Evolutionary conservation across 1,139 yeast genomes (phyloP).

Genomic region (Schizosaccharomyces versatilis): DNA sequence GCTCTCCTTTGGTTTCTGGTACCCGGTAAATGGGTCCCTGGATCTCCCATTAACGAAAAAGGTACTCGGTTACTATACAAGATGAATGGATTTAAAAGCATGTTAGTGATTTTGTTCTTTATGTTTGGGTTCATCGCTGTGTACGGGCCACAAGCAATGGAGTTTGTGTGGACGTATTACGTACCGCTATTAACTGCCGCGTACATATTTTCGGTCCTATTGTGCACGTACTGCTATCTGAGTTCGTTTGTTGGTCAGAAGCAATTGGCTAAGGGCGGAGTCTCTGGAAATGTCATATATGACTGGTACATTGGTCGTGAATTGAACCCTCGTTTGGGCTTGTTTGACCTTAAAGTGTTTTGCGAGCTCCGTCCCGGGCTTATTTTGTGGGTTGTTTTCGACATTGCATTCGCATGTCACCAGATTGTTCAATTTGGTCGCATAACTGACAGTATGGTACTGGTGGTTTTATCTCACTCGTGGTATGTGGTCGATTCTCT

Average conservation of each 20-base stretch:
- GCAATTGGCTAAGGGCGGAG: conserved; percentile 68
- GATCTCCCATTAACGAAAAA: conserved; percentile 45
- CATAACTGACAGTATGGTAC: conserved; percentile 47
- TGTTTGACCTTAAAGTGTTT: conserved; percentile 69
- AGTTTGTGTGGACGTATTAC: conserved; percentile 47
- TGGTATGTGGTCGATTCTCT: conserved; percentile 83
- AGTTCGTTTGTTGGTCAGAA: conserved; percentile 42
- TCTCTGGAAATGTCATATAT: conserved; percentile 49
- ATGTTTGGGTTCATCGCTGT: conserved; percentile 13
- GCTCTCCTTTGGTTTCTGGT: conserved; percentile 40
- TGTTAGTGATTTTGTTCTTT: conserved; percentile 10
- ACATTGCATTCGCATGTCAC: conserved; percentile 58
- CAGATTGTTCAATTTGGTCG: conserved; percentile 35
- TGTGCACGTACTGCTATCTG: conserved; percentile 46
- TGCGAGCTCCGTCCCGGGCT: conserved; percentile 92
- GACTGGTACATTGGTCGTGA: conserved; percentile 97
- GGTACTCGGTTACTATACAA: conserved; percentile 49
- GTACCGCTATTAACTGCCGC: conserved; percentile 43
- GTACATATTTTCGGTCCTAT: conserved; percentile 36
- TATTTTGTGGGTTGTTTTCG: conserved; percentile 62
- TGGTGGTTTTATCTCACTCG: conserved; percentile 50
- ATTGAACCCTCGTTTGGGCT: conserved; percentile 55
- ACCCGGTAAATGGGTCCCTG: conserved; percentile 52
- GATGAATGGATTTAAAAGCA: conserved; percentile 40
- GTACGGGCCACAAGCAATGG: conserved; percentile 56